Conservation (phyloP, 495 filamentous ascomycete species). For the Hamigera avellanea region DNA sequence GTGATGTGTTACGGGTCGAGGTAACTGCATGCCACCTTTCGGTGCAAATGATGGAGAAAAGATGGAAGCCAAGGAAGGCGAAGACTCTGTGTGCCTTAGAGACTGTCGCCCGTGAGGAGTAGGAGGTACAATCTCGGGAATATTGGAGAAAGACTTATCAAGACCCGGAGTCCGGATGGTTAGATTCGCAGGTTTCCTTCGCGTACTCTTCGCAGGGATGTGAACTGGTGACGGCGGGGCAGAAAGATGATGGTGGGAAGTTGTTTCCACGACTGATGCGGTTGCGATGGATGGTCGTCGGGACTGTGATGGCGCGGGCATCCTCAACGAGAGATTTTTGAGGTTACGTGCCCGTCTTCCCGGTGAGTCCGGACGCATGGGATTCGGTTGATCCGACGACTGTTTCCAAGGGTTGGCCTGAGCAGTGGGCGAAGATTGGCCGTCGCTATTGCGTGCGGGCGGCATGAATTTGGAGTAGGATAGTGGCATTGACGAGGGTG, state of each 20-base stretch:
- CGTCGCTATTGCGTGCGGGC: slow-evolving; percentile 17
- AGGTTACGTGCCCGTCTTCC: slow-evolving; percentile 72
- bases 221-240: slow-evolving; percentile 77
- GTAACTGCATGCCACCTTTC: slow-evolving; percentile 54
- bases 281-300: slow-evolving; percentile 39
- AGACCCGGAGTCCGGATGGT: slow-evolving; percentile 55
- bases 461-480: slow-evolving; percentile 29
- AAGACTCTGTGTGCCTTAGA: slow-evolving; percentile 58
- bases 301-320: slow-evolving; percentile 41
- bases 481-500: slow-evolving; percentile 49
- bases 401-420: slow-evolving; percentile 15
- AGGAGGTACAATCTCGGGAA: slow-evolving; percentile 33
- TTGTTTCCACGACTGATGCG: slow-evolving; percentile 30
- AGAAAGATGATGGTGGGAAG: slow-evolving; percentile 43
- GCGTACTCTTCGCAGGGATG: slow-evolving; percentile 58
- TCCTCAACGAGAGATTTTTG: slow-evolving; percentile 86
- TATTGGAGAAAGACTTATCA: slow-evolving; percentile 26
- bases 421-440: slow-evolving; percentile 10
- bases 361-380: slow-evolving; percentile 41
- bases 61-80: slow-evolving; percentile 47
- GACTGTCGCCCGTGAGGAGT: slow-evolving; percentile 38
- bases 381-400: slow-evolving; percentile 23
- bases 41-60: slow-evolving; percentile 47
- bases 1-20: slow-evolving; percentile 33
- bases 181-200: slow-evolving; percentile 66